These are phyloP conservation scores for Hypomyces rosellus DNA, from an alignment of 2,329 filamentous ascomycete species.

Conservation along the genomic window DNA sequence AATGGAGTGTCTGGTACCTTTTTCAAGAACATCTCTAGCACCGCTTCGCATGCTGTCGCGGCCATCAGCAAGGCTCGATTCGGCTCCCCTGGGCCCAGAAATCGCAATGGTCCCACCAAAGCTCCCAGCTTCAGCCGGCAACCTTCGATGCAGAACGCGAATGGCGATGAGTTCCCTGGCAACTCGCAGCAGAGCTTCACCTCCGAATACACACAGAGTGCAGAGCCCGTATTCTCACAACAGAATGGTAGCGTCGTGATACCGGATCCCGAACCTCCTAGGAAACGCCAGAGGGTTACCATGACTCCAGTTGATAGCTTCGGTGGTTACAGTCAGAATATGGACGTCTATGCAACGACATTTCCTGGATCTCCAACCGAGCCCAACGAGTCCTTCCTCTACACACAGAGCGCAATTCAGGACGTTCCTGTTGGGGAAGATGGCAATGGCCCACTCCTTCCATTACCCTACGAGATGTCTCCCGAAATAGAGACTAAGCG, in stretches of 20 bases:
- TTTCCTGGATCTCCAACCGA: conserved; percentile 71
- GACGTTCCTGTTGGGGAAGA: conserved; percentile 40
- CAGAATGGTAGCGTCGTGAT: conserved; percentile 30
- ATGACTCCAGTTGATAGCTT: conserved; percentile 54
- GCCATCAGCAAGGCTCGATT: conserved; percentile 95
- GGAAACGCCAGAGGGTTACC: conserved; percentile 64
- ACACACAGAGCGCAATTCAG: conserved; percentile 45
- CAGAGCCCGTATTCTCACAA: conserved; percentile 41
- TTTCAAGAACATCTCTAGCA: conserved; percentile 94
- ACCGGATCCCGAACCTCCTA: conserved; percentile 65
- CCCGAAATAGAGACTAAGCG: conserved; percentile 73
- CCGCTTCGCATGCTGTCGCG: conserved; percentile 85
- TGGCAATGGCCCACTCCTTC: conserved; percentile 54
- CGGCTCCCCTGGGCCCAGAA: conserved; percentile 73
- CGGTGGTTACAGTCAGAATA: conserved; percentile 44
- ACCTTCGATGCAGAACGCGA: conserved; percentile 59
- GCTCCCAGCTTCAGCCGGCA: conserved; percentile 66
- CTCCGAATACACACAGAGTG: conserved; percentile 70
- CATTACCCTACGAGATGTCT: conserved; percentile 54
- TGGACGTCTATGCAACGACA: conserved; percentile 40
- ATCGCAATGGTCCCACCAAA: conserved; percentile 56
- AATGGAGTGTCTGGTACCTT: conserved; percentile 75
- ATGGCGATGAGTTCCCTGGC: conserved; percentile 56
- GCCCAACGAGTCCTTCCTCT: conserved; percentile 72
- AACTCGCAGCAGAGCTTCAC: conserved; percentile 80